These are phyloP conservation scores for Boletus insuetus DNA, from an alignment of 768 basidiomycete genomes.

Conservation along the genomic window DNA sequence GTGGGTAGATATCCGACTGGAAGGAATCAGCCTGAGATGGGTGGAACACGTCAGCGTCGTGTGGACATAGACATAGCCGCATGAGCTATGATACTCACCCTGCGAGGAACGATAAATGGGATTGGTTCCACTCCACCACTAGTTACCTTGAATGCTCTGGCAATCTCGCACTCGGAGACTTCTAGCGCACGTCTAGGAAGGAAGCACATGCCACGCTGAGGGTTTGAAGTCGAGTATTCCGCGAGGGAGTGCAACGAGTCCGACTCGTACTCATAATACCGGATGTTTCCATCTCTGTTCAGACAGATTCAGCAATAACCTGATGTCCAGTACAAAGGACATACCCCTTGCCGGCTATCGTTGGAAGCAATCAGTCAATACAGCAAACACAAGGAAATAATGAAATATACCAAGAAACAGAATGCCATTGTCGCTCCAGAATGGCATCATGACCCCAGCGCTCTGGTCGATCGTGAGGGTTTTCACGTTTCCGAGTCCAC, in stretches of 20 bases:
- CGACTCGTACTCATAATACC: conserved; percentile 94
- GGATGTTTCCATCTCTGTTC: conserved; percentile 88
- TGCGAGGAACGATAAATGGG: conserved; percentile 92
- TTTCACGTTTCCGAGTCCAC: conserved; percentile 71
- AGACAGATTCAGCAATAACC: not conserved
- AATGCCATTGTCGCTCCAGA: conserved; percentile 94
- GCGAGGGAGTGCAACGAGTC: conserved; percentile 74
- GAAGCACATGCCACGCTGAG: conserved; percentile 97
- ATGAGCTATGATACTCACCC: conserved; percentile 42
- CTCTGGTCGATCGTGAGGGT: conserved; percentile 82
- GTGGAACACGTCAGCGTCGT: not conserved
- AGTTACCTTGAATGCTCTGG: conserved; percentile 86
- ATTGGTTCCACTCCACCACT: conserved; percentile 80
- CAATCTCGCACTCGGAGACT: conserved; percentile 92
- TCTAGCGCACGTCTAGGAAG: conserved; percentile 88
- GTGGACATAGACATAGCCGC: not conserved
- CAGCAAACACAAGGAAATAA: not conserved
- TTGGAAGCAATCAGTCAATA: not conserved
- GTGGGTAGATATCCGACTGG: conserved; percentile 97
- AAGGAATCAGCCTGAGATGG: conserved; percentile 76
- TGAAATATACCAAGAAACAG: conserved; percentile 67
- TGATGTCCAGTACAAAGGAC: conserved; percentile 12
- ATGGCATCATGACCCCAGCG: conserved; percentile 94
- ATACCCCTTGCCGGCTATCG: conserved; percentile 82
- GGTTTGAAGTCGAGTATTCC: conserved; percentile 87